Base-by-base conservation (phyloP, 176 grass and related monocot genomes). In the Musa itinerans region DNA sequence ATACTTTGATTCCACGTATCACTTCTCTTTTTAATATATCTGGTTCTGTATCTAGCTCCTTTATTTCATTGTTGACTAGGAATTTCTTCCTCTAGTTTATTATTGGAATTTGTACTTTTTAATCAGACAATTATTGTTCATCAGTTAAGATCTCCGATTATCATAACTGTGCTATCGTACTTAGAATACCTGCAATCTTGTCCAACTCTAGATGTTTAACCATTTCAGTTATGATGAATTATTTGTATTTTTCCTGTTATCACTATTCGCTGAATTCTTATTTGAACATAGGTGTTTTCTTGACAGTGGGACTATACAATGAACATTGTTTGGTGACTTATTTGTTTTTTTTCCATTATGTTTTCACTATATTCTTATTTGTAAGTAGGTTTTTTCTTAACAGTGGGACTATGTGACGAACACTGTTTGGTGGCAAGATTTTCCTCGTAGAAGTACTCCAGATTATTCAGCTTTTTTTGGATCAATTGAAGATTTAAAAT, bases 391-490 rank as follows among this genome's bases (percentile, higher is more conserved):
- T 54, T 68, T 79, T n/a, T 34, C 74, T 73, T 79, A 74, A 82
- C 89, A 96, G 92, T 96, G 92, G 89, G 78, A 92, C 72, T 81
- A 89, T 21, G 84, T 96, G 82, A 96, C 89, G 34, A 92, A 96
- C 70, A 89, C 92, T 52, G 83, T 96, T 50, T 96, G 92, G 92
- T 92, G 87, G 87, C 89, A 92, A 88, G 89, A 96, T 62, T 96
- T 92, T 25, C 87, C 89, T 76, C 9, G 50, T 51, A 83, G 76
- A 76, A 77, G 78, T 59, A 73, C 73, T 65, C 54, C 80, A 56
- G 76, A 96, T 85, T 96, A 89, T 89, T 85, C 81, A 81, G 70
- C 76, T 76, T 59, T 96, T 58, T 92, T 96, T 81, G 14, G 64
- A 81, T 61, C 56, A 84, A 59, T 23, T 2, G 61, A 92, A 20